phyloP scores from a whole-genome alignment of 805 yeast genomes.

The Candida insectorum region DNA sequence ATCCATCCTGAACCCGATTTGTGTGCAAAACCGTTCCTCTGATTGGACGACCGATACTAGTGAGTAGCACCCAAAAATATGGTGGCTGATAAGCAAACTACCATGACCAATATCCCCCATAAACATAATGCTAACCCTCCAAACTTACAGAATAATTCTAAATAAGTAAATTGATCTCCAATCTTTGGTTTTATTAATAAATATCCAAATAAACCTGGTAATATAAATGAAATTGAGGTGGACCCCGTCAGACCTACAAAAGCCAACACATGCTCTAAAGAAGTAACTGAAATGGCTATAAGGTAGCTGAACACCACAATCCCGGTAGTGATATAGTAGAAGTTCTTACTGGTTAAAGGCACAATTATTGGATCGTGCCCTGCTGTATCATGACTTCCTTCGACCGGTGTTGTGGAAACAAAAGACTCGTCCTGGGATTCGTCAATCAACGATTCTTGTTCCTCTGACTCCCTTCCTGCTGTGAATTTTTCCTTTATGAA shows the following conservation, averaged over 20 bases:
- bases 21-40: too few relatives aligned
- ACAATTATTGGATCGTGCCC: conserved; percentile 48
- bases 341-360: conserved; percentile 46
- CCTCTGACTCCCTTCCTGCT: conserved; percentile 5
- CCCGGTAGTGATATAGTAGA: conserved; percentile 45
- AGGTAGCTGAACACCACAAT: conserved; percentile 49
- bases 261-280: conserved; percentile 67
- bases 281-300: conserved; percentile 55
- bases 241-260: conserved; percentile 84
- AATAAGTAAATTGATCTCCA: conserved; percentile 21
- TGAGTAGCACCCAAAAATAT: conserved; percentile 32
- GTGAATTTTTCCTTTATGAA: conserved; percentile 8
- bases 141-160: conserved; percentile 31
- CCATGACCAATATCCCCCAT: conserved; percentile 57
- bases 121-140: conserved; percentile 44
- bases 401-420: conserved; percentile 43
- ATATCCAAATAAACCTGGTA: conserved; percentile 77
- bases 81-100: conserved; percentile 50
- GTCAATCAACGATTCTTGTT: conserved; percentile 13
- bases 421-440: conserved; percentile 31
- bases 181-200: conserved; percentile 44
- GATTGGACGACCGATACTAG: conserved; percentile 1
- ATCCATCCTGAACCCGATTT: too few relatives aligned
- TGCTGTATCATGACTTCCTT: conserved; percentile 44
- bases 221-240: conserved; percentile 70